Base-by-base conservation (phyloP, 2,329 filamentous ascomycete species). In the Cytospora piceae region DNA sequence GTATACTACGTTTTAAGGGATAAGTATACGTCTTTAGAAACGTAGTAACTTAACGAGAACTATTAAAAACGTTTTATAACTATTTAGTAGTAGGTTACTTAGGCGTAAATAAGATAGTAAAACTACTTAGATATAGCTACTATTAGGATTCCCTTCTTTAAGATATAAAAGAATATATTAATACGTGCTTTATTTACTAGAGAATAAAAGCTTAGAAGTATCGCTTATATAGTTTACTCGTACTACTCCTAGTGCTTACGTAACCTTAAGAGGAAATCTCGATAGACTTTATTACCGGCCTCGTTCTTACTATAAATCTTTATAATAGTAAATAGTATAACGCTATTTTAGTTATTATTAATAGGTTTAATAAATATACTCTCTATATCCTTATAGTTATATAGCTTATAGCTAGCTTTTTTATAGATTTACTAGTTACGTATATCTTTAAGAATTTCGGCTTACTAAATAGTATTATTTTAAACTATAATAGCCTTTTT, bases 381-480 rank as follows among this genome's bases (percentile, higher is more conserved):
- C 51, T 54, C 12, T 61, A 51, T 51, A 51, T 61, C 3, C 6
- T 20, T 37, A 61, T 54, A 24, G 27, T 39, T 22, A 52, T 55
- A 42, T 17, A 54, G 2, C 9, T 53, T 61, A 61, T 54, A 52
- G 24, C 4, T 32, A 51, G 12, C 24, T n/a, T 11, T 63, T 20
- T 68, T 65, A 52, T 34, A 59, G 27, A 68, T 61, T 46, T 56
- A 66, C 27, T 69, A 24, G 27, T 53, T 58, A 27, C 51, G n/a
- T 69, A 55, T 60, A 61, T 61, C 49, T 58, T 58, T 27, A 42
- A 22, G 55, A 59, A 53, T 56, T 69, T 57, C 64, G 69, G 17
- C 32, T 20, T 29, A 55, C 59, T 60, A 31, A 53, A 65, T 20
- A 42, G 31, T 65, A 60, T 67, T 66, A n/a, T n/a, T n/a, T n/a